phyloP scores from a whole-genome alignment of 805 yeast species.

The Candida quercuum region DNA sequence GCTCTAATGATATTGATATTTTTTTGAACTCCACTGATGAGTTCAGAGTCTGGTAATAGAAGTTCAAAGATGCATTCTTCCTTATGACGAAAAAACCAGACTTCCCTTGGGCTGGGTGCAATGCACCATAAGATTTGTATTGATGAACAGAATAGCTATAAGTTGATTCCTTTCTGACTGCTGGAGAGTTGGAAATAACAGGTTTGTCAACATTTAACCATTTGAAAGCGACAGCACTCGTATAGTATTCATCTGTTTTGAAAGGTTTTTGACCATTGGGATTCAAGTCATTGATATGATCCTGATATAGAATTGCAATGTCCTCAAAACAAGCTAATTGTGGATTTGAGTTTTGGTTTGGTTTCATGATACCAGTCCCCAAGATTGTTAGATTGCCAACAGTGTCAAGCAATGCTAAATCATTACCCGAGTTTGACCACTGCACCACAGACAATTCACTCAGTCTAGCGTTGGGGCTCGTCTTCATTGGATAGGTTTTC shows the following conservation, averaged over 20 bases:
- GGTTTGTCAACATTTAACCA: constrained; percentile 78
- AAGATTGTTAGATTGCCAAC: constrained; percentile 59
- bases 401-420: constrained; percentile 73
- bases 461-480: constrained; percentile 20
- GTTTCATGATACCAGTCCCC: constrained; percentile 43
- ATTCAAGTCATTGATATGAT: constrained; percentile 33
- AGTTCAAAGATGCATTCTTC: constrained; percentile 50
- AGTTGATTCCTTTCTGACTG: constrained; percentile 31
- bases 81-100: constrained; percentile 69
- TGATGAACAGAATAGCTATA: constrained; percentile 57
- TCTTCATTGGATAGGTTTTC: constrained; percentile 18
- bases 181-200: constrained; percentile 55
- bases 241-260: constrained; percentile 20
- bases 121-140: constrained; percentile 51
- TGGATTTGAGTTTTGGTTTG: constrained; percentile 23
- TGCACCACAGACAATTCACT: constrained; percentile 41
- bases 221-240: constrained; percentile 39
- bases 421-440: constrained; percentile 80
- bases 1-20: constrained; percentile 27
- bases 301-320: constrained; percentile 30
- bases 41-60: constrained; percentile 57
- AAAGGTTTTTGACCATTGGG: constrained; percentile 3
- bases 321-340: constrained; percentile 22
- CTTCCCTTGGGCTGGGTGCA: constrained; percentile 63
- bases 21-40: constrained; percentile 54